These are phyloP conservation scores for Zalaria sp. DNA, from an alignment of 2,329 filamentous ascomycete species.

Conservation along the genomic window DNA sequence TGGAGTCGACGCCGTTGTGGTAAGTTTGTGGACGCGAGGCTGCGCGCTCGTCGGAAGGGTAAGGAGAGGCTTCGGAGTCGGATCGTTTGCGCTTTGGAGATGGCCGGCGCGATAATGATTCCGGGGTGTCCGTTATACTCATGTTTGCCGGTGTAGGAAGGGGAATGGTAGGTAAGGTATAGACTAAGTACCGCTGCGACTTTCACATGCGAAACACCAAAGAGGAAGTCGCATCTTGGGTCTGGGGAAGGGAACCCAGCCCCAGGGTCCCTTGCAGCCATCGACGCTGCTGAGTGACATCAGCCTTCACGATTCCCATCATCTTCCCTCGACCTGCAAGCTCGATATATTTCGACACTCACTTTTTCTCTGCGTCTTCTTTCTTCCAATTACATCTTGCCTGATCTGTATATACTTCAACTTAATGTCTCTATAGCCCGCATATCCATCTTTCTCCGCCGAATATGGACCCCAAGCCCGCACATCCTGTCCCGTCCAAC, in stretches of 20 bases:
- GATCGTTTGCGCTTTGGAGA: constrained; percentile 7
- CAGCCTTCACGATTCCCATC: no score
- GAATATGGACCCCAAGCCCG: background rate
- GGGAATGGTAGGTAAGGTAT: background rate
- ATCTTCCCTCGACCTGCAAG: no score
- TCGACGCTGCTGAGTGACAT: no score
- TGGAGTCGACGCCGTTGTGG: background rate
- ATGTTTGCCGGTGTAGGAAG: background rate
- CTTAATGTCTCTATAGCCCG: no score
- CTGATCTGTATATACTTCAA: no score
- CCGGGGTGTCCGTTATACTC: constrained; percentile 3
- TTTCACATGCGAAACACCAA: constrained; percentile 4
- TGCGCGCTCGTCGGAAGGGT: background rate
- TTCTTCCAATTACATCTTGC: no score
- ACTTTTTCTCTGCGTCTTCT: no score
- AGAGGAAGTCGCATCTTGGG: no score
- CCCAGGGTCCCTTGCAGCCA: no score
- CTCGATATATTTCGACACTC: no score
- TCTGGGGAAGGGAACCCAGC: no score
- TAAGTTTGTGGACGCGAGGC: background rate
- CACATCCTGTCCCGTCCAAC: background rate
- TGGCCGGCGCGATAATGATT: background rate
- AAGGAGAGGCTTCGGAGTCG: constrained; percentile 2
- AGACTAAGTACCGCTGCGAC: background rate
- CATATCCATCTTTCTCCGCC: background rate